Base-by-base conservation (phyloP, 331 rosid genomes). In the Ulmus americana region DNA sequence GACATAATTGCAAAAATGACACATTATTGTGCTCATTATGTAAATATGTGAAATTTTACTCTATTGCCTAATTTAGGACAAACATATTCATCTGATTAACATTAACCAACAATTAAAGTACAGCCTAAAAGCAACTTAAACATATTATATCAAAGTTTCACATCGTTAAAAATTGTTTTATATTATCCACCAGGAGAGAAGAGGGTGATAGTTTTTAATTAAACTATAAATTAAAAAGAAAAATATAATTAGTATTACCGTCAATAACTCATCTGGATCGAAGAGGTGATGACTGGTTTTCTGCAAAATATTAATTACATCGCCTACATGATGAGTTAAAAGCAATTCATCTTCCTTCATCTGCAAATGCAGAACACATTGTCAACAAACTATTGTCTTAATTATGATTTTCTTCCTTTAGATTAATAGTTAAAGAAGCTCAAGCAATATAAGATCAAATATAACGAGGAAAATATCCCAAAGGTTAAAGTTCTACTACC, bases 261-360 rank as follows among this genome's bases (percentile, higher is more conserved):
- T 84, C 75, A 94, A 70, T 64, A 94, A 77, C 53, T 94, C 99
- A 50, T 94, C 99, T 0, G 97, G 99, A 70, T 94, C 99, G 61
- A 94, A 94, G 47, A 94, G 91, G 72, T 94, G 85, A 82, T 94
- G 99, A 44, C 95, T 82, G 43, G 95, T 90, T 78, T 22, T 79
- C 60, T 94, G 99, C 64, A 94, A 74, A 77, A 85, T 68, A 73
- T 81, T 86, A 63, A 94, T 90, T 16, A 90, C 96, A 74, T 94
- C 99, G 0, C 99, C 99, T 20, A 87, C 95, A 67, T 94, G 97
- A 84, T 90, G 86, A 5, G 96, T 76, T 70, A 82, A 14, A 58
- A 87, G 77, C 67, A 94, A 70, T 77, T 87, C 87, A 12, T 85
- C 88, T 81, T 94, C 99, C 79, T 85, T 90, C 97, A 94, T 94